Conservation (phyloP, 768 basidiomycete species). For the Dioszegia aurantiaca region DNA sequence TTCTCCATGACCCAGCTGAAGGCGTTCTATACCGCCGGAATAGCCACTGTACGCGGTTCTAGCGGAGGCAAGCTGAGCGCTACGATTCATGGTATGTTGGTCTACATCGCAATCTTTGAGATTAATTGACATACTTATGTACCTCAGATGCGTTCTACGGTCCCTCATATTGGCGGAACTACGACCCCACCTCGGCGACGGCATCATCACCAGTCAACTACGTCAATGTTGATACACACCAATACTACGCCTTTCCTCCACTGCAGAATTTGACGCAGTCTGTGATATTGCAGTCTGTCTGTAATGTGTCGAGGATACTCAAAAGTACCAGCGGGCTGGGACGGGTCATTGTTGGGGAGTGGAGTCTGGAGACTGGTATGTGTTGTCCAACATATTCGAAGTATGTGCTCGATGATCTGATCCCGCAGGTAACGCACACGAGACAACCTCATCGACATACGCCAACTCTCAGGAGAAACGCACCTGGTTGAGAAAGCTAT, state of each 20-base stretch:
- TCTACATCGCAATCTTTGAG: background rate
- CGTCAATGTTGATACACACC: constrained; percentile 43
- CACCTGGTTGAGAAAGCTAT: constrained; percentile 49
- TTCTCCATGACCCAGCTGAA: constrained; percentile 47
- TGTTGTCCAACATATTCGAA: constrained; percentile 22
- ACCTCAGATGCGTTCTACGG: constrained; percentile 47
- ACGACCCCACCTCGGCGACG: constrained; percentile 28
- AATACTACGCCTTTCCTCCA: constrained; percentile 51
- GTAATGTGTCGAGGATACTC: constrained; percentile 40
- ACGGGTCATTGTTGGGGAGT: constrained; percentile 45
- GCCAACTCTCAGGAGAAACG: constrained; percentile 33
- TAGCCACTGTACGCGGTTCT: background rate
- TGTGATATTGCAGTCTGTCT: constrained; percentile 44
- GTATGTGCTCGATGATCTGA: constrained; percentile 14
- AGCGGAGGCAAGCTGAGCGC: constrained; percentile 29
- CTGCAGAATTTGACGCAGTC: constrained; percentile 42
- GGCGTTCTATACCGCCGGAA: constrained; percentile 36
- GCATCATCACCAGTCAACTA: constrained; percentile 15
- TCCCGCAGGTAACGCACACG: constrained; percentile 4
- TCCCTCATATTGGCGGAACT: constrained; percentile 45
- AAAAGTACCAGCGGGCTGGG: constrained; percentile 22
- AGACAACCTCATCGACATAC: background rate
- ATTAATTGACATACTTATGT: too few relatives aligned
- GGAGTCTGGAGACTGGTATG: constrained; percentile 49
- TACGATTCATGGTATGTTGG: constrained; percentile 38